phyloP scores from a whole-genome alignment of 2,329 filamentous ascomycete species.

The Lasiodiplodia theobromae region DNA sequence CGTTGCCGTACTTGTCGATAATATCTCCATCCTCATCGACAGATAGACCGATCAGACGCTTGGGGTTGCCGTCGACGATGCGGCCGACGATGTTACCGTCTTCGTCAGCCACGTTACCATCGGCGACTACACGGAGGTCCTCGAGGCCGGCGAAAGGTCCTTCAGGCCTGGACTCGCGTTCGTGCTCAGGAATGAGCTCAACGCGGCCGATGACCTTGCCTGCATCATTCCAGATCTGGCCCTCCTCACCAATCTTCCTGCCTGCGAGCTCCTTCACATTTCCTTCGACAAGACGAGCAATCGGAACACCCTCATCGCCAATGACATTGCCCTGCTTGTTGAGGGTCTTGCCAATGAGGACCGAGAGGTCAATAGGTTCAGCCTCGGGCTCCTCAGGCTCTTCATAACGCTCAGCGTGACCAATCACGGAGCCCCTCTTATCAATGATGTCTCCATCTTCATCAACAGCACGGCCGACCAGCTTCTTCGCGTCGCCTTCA shows the following conservation, averaged over 20 bases:
- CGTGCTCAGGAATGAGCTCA: conserved; percentile 71
- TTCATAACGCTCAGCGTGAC: conserved; percentile 63
- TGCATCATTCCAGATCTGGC: conserved; percentile 75
- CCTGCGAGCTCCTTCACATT: conserved; percentile 69
- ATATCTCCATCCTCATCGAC: conserved; percentile 70
- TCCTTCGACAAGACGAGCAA: conserved; percentile 72
- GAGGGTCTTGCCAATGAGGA: conserved; percentile 54
- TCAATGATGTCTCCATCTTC: conserved; percentile 62
- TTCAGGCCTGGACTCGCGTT: conserved; percentile 61
- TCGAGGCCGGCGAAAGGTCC: conserved; percentile 59
- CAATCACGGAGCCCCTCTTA: conserved; percentile 61
- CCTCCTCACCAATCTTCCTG: conserved; percentile 74
- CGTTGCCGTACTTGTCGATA: conserved; percentile 67
- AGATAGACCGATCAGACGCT: conserved; percentile 64
- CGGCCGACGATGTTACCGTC: conserved; percentile 60
- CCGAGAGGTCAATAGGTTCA: conserved; percentile 52
- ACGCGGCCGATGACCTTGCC: conserved; percentile 73
- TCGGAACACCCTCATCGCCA: conserved; percentile 57
- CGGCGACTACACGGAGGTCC: conserved; percentile 56
- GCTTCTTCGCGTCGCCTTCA: conserved; percentile 60
- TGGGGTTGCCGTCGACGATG: conserved; percentile 65
- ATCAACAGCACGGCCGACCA: conserved; percentile 58
- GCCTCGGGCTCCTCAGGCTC: conserved; percentile 66
- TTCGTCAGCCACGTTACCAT: conserved; percentile 58
- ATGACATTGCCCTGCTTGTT: conserved; percentile 61